Evolutionary conservation across 106 monocot species (phyloP).

Genomic region (Vanilla planifolia): DNA sequence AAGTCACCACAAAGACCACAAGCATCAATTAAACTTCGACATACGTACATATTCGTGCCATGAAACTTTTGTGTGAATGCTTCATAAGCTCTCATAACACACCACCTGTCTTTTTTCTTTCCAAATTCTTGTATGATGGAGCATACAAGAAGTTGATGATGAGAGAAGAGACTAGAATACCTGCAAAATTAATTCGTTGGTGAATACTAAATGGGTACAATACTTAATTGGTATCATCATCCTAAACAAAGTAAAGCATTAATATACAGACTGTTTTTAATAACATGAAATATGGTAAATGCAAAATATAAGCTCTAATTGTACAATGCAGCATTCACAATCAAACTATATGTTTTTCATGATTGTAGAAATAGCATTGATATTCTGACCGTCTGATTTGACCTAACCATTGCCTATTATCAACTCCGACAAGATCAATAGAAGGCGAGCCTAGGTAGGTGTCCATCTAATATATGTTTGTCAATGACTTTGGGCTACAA

Average conservation of each 20-base stretch:
- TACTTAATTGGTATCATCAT: neutral
- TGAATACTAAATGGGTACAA: conserved; percentile 1
- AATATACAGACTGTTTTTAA: too few species aligned
- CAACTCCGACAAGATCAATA: too few species aligned
- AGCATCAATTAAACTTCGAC: conserved; percentile 73
- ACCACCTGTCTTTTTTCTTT: conserved; percentile 56
- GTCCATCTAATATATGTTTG: neutral
- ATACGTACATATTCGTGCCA: conserved; percentile 77
- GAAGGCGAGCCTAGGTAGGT: too few species aligned
- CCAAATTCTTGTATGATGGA: conserved; percentile 73
- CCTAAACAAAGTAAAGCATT: neutral
- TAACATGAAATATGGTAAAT: too few species aligned
- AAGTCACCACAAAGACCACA: conserved; percentile 77
- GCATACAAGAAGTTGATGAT: conserved; percentile 75
- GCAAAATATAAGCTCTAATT: too few species aligned
- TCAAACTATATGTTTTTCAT: too few species aligned
- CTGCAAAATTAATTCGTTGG: conserved; percentile 33
- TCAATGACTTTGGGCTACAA: neutral
- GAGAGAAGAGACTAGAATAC: conserved; percentile 69
- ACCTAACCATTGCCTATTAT: too few species aligned
- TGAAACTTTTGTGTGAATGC: conserved; percentile 41
- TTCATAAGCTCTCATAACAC: conserved; percentile 61
- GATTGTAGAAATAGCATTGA: too few species aligned
- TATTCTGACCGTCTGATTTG: too few species aligned
- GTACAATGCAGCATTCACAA: too few species aligned